Evolutionary conservation across 1,284 basidiomycete species (phyloP), one percentile per base, ranked within the genome.

Genomic region (Tilletia horrida): DNA sequence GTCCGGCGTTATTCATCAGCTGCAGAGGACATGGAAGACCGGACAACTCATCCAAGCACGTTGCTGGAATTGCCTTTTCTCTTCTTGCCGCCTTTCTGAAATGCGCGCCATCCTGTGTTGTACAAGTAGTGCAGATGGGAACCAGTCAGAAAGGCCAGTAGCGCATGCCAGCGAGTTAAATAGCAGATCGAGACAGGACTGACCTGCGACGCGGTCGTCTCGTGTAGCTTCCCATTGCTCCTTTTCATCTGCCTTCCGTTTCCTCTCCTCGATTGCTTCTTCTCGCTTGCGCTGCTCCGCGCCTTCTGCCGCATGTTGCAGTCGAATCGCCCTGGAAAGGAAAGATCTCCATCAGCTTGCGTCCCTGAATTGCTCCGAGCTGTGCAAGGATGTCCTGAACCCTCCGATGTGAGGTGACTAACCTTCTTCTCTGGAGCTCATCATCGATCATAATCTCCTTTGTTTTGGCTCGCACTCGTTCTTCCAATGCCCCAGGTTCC

Each of bases 361-460:
- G 11, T 11, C 11, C 11, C 35, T 6, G 35, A 40, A 40, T 40
- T 11, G 6, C 35, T 4, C 35, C 35, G 4, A 40, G 35, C 21
- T 13, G 18, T 7, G 1, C 21, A n/a, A 3, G 14, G 4, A 52
- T 8, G n/a, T 43, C 31, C 18, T 43, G 13, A 43, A 35, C 16
- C 27, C 29, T 9, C 13, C 13, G 55, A 3, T 2, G 63, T n/a
- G 66, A 21, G 63, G 23, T 2, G 9, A 72, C 83, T 71, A 66
- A 84, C 84, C 42, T 13, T 62, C 85, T 70, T 67, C 83, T 76
- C n/a, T 84, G 79, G 35, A 87, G 74, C 75, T 86, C 85, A 62
- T 86, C 86, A 69, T 86, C 85, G n/a, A 86, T 82, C 71, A 86
- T 78, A 23, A 86, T 79, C 70, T 86, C 84, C 71, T 85, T 84